These are phyloP conservation scores for Rossbeevera mucosa DNA, from an alignment of 768 basidiomycete species.

Conservation along the genomic window DNA sequence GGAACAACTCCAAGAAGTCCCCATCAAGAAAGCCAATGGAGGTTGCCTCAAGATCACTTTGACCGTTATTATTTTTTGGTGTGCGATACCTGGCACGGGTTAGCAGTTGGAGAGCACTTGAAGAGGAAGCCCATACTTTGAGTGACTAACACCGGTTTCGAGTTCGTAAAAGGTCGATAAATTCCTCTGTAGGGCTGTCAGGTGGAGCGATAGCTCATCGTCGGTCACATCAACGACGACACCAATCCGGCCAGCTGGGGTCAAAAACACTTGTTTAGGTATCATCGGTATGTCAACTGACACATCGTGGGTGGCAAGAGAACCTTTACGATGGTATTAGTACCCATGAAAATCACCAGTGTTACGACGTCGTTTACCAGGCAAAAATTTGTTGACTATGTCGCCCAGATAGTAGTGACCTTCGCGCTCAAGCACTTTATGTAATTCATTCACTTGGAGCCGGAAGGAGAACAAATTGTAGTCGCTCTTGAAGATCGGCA, in stretches of 20 bases:
- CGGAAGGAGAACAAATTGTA: slow-evolving; percentile 65
- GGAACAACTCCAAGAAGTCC: slow-evolving; percentile 72
- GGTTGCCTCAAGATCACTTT: slow-evolving; percentile 51
- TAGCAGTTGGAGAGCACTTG: not conserved
- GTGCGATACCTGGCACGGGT: slow-evolving; percentile 55
- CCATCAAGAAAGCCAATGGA: slow-evolving; percentile 85
- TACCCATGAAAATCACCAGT: not conserved
- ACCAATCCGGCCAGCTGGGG: slow-evolving; percentile 76
- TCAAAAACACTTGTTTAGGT: slow-evolving; percentile 69
- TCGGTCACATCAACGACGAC: slow-evolving; percentile 59
- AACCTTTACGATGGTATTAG: slow-evolving; percentile 40
- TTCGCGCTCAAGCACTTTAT: slow-evolving; percentile 50
- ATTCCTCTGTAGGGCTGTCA: slow-evolving; percentile 75
- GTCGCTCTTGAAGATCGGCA: slow-evolving; percentile 44
- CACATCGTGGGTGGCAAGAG: slow-evolving; percentile 44
- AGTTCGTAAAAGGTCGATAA: slow-evolving; percentile 50
- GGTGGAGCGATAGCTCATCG: slow-evolving; percentile 44
- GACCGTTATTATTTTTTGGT: slow-evolving; percentile 53
- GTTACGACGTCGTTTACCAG: slow-evolving; percentile 40
- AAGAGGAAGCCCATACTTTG: slow-evolving; percentile 42
- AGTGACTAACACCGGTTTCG: slow-evolving; percentile 55
- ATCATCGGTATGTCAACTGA: slow-evolving; percentile 39
- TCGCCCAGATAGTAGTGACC: slow-evolving; percentile 77
- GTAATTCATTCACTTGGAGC: slow-evolving; percentile 40
- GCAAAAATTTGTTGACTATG: slow-evolving; percentile 68